Evolutionary conservation across 768 basidiomycete species (phyloP), one percentile per base, ranked within the genome.

Genomic region (Phlebiopsis gigantea): DNA sequence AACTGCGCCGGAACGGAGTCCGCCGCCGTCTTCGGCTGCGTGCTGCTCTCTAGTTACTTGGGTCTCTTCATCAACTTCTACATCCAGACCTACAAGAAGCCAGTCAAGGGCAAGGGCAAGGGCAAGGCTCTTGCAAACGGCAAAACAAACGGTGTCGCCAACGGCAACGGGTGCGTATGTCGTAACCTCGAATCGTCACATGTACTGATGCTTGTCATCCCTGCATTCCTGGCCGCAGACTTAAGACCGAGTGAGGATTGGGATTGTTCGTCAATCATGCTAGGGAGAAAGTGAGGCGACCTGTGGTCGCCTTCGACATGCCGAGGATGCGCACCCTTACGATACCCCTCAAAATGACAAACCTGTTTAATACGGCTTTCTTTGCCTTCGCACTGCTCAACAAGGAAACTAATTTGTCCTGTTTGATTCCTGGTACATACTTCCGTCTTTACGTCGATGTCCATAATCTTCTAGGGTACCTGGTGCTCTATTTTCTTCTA

Each of bases 11-110:
- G 97, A 45, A 86, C 89, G 19, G 92, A 96, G 72, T 73, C 74
- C 15, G 91, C 96, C 53, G 97, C 97, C 2, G 58, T 93, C 57
- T 87, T 96, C 57, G 97, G 95, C 47, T 97, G 94, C 68, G 83
- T 72, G 22, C 80, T 99, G 46, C 79, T 99, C 63, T 89, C 92
- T 25, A 88, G 82, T 66, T 98, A 98, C 74, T 84, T 99, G 53
- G 82, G 85, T 65, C 83, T 99, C 57, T 98, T 99, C 79, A 92
- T 98, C 79, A 91, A 93, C 71, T 93, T 93, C 74, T 93, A 93
- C 74, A 79, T 92, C 66, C 82, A 87, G 70, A 90, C 89, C 26
- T 90, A 91, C 76, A 84, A 84, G 75, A 85, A 84, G 68, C 80
- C 86, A 30, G 69, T 57, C 47, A 61, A 64, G 62, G 59, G 46